These are phyloP conservation scores for Boletus tomentosulus DNA, from an alignment of 768 basidiomycete species.

Conservation along the genomic window DNA sequence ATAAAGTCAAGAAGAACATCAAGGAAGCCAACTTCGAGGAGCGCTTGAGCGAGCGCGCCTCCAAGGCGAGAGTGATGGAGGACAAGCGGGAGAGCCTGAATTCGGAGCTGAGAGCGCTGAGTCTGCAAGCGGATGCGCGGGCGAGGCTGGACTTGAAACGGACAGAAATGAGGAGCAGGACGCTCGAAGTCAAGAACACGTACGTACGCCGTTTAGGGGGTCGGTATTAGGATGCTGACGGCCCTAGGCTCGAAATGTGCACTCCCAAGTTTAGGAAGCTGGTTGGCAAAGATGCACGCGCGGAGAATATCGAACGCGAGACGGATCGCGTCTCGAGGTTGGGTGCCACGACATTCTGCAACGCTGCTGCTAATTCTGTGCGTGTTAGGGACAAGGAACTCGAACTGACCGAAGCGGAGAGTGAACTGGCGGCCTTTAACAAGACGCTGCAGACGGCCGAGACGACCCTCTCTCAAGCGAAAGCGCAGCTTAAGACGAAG, in stretches of 20 bases:
- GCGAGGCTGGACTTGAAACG: conserved; percentile 76
- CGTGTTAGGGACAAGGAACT: conserved; percentile 62
- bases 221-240: conserved; percentile 4
- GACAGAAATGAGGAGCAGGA: conserved; percentile 60
- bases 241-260: conserved; percentile 55
- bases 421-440: conserved; percentile 40
- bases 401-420: conserved; percentile 41
- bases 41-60: conserved; percentile 49
- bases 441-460: conserved; percentile 61
- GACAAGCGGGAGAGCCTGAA: conserved; percentile 66
- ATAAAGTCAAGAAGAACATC: conserved; percentile 58
- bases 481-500: conserved; percentile 58
- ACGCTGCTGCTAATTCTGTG: neutral
- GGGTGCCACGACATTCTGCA: conserved; percentile 19
- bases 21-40: conserved; percentile 61
- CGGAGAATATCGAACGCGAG: conserved; percentile 71
- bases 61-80: conserved; percentile 58
- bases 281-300: conserved; percentile 53
- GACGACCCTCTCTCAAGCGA: conserved; percentile 54
- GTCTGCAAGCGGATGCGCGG: conserved; percentile 73
- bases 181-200: conserved; percentile 64
- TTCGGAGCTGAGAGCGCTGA: conserved; percentile 64
- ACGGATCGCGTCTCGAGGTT: conserved; percentile 58
- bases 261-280: conserved; percentile 62
- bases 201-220: conserved; percentile 33